phyloP scores from a whole-genome alignment of 2,329 filamentous ascomycete genomes.

The Aspergillus piperis region DNA sequence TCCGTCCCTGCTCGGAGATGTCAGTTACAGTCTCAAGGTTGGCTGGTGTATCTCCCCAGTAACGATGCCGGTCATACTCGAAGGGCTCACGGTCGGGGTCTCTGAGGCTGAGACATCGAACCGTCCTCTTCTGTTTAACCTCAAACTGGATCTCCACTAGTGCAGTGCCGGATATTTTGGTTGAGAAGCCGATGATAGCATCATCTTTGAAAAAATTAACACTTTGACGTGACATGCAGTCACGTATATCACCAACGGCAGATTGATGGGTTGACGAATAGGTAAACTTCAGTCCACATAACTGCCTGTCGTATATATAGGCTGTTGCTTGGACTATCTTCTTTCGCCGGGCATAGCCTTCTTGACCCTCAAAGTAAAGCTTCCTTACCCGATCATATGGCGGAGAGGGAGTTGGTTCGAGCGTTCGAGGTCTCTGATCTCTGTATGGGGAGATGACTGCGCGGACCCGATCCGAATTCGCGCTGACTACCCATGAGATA shows the following conservation, averaged over 20 bases:
- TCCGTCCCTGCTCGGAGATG: not conserved
- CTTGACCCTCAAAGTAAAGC: conserved; percentile 10
- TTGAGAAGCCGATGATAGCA: conserved; percentile 6
- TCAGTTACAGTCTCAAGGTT: conserved; percentile 5
- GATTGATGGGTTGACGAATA: conserved; percentile 1
- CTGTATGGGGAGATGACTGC: conserved; percentile 2
- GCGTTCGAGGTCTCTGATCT: not conserved
- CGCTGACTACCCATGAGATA: conserved; percentile 15
- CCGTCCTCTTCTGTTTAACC: not conserved
- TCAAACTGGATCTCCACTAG: conserved; percentile 9
- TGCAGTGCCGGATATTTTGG: not conserved
- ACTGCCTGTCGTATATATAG: not conserved
- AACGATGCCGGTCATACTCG: not conserved
- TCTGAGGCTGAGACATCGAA: not conserved
- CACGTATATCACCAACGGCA: conserved; percentile 2
- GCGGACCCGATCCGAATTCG: conserved; percentile 5
- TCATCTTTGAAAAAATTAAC: conserved; percentile 1
- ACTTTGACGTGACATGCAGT: not conserved
- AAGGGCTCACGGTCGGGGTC: too few species aligned
- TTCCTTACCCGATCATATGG: conserved; percentile 15
- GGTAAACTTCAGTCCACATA: conserved; percentile 8
- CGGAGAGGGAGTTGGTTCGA: not conserved
- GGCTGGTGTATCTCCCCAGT: conserved; percentile 5
- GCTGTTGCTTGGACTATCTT: not conserved
- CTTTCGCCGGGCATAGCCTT: conserved; percentile 1